phyloP scores from a whole-genome alignment of 352 stramenopile species.

The Pythium oligandrum region DNA sequence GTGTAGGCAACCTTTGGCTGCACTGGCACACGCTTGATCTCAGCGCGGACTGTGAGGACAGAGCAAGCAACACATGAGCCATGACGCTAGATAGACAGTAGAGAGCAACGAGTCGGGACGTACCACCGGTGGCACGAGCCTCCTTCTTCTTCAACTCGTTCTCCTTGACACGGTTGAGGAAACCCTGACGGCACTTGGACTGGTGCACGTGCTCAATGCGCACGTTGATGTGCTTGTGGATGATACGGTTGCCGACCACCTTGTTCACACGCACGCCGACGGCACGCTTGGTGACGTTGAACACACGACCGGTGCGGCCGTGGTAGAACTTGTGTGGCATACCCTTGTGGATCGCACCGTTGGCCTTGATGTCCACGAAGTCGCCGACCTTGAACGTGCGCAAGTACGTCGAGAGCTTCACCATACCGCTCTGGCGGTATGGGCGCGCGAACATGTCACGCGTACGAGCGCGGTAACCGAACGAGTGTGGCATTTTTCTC shows the following conservation, averaged over 20 bases:
- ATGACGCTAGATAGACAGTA: background rate
- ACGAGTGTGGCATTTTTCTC: constrained; percentile 97
- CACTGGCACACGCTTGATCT: constrained; percentile 94
- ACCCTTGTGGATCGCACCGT: constrained; percentile 99
- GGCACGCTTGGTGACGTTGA: constrained; percentile 99
- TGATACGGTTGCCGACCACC: constrained; percentile 96
- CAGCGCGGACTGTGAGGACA: constrained; percentile 53
- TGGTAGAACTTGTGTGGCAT: constrained; percentile 99
- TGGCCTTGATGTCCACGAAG: constrained; percentile 99
- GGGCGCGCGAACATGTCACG: constrained; percentile 99
- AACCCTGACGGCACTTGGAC: constrained; percentile 98
- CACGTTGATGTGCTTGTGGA: constrained; percentile 99
- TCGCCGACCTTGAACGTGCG: constrained; percentile 99
- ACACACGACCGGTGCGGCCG: constrained; percentile 98
- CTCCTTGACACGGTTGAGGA: constrained; percentile 96
- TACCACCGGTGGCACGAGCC: constrained; percentile 84
- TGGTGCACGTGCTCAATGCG: constrained; percentile 98
- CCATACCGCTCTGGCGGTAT: constrained; percentile 96
- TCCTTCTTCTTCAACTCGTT: constrained; percentile 99
- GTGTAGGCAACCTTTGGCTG: constrained; percentile 96
- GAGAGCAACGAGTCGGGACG: constrained; percentile 16
- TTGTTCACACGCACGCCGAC: constrained; percentile 99
- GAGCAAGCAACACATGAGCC: background rate
- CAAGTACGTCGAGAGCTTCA: constrained; percentile 97
- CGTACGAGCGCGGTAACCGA: constrained; percentile 98